Percentiles rank a stretch among this genome's conserved stretches.
Evolutionary conservation across 2,329 filamentous ascomycete genomes (phyloP).

Genomic region (Ophiocordyceps australis): DNA sequence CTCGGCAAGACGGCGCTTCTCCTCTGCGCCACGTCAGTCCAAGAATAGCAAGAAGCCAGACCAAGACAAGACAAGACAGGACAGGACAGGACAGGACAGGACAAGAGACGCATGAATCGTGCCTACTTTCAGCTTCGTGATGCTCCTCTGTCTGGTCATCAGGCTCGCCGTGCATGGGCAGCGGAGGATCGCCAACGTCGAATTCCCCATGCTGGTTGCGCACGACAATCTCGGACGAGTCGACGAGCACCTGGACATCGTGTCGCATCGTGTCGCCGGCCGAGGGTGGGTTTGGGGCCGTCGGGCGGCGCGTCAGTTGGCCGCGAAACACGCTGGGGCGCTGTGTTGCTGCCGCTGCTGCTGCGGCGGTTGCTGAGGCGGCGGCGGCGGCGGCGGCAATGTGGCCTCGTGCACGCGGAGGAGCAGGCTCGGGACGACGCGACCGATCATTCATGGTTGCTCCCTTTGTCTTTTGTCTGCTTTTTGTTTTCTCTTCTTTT

Average conservation of each 20-base stretch:
- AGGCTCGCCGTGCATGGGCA: constrained; percentile 31
- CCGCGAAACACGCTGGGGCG: constrained; percentile 36
- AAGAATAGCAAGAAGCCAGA: too few relatives aligned
- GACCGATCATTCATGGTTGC: constrained; percentile 1
- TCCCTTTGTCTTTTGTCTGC: not conserved
- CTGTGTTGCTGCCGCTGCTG: too few relatives aligned
- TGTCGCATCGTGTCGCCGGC: constrained; percentile 29
- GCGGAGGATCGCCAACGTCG: constrained; percentile 37
- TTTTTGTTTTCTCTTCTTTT: too few relatives aligned
- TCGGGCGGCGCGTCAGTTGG: constrained; percentile 38
- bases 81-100: too few relatives aligned
- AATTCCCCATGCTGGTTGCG: constrained; percentile 45
- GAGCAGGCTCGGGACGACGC: constrained; percentile 1
- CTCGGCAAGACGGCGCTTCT: constrained; percentile 40
- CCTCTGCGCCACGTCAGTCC: constrained; percentile 19
- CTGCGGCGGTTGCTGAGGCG: too few relatives aligned
- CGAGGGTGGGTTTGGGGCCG: constrained; percentile 18
- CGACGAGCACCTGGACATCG: constrained; percentile 25
- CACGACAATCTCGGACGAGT: constrained; percentile 39
- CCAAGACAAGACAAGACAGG: too few relatives aligned
- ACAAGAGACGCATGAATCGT: too few relatives aligned
- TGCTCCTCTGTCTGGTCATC: constrained; percentile 39
- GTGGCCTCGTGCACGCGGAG: constrained; percentile 2
- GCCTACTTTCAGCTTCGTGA: constrained; percentile 33
- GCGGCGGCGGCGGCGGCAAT: constrained; percentile 1